Percentiles rank a stretch among this genome's conserved stretches.
Conservation (phyloP, 176 grass and related monocot genomes). For the Hyparrhenia diplandra region DNA sequence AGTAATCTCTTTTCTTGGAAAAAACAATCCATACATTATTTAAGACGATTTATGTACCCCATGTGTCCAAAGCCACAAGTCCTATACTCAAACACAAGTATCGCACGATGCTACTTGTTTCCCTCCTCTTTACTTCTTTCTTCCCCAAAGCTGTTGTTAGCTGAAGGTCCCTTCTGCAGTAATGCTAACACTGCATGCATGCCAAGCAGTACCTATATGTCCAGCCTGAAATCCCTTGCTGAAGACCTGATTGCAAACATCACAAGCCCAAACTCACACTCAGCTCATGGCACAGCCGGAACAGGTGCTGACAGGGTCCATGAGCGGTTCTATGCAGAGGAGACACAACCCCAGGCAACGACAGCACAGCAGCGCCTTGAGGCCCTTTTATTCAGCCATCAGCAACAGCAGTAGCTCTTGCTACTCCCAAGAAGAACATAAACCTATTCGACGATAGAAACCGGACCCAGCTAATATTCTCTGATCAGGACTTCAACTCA, state of each 20-base stretch:
- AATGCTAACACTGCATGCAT: not conserved
- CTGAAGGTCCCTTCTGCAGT: not conserved
- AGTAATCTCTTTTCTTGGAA: not conserved
- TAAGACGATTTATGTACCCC: not conserved
- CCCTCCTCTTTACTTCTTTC: not conserved
- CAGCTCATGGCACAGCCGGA: not conserved
- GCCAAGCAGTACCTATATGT: slow-evolving; percentile 3
- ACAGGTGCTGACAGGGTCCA: not conserved
- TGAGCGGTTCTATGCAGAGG: slow-evolving; percentile 4
- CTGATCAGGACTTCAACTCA: not conserved
- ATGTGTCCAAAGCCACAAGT: not conserved
- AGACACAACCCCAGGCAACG: not conserved
- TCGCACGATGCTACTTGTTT: not conserved
- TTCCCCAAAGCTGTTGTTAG: not conserved
- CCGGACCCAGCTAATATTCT: not conserved
- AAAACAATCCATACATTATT: not conserved
- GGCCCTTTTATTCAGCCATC: not conserved
- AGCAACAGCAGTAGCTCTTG: not conserved
- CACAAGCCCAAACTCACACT: not conserved
- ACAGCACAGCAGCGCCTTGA: not conserved
- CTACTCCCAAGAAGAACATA: not conserved
- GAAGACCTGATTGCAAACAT: not conserved
- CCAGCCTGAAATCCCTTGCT: not conserved
- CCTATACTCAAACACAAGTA: not conserved
- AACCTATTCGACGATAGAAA: not conserved